phyloP scores from a whole-genome alignment of 805 yeast species.

The Saccharomycopsis guyanensis region DNA sequence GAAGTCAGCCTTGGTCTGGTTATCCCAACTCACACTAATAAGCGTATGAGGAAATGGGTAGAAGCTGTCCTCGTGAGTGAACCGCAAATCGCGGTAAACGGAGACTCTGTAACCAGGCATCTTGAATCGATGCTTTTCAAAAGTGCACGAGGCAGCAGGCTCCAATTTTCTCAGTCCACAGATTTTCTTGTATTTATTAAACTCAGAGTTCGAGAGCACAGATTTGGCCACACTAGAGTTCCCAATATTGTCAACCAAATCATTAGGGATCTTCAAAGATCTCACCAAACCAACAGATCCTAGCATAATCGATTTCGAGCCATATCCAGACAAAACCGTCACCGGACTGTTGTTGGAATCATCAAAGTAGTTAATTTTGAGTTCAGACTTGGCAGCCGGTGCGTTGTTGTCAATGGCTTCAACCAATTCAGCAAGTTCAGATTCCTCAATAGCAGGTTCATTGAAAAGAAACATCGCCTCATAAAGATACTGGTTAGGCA shows the following conservation, averaged over 20 bases:
- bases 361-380: neutral
- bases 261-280: neutral
- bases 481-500: conserved; percentile 13
- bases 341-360: neutral
- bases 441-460: neutral
- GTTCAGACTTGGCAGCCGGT: neutral
- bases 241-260: neutral
- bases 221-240: neutral
- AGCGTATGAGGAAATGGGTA: conserved; percentile 4
- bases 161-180: neutral
- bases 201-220: neutral
- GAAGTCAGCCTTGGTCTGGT: conserved; percentile 2
- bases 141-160: neutral
- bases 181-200: neutral
- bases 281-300: neutral
- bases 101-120: neutral
- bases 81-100: neutral
- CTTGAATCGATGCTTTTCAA: neutral
- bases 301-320: neutral
- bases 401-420: neutral
- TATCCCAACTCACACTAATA: conserved; percentile 11
- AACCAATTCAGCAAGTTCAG: neutral
- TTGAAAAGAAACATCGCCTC: conserved; percentile 12
- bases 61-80: neutral
- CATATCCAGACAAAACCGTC: neutral